These are phyloP conservation scores for Thalassiosira mediterranea DNA, from an alignment of 352 stramenopile genomes.

Conservation along the genomic window DNA sequence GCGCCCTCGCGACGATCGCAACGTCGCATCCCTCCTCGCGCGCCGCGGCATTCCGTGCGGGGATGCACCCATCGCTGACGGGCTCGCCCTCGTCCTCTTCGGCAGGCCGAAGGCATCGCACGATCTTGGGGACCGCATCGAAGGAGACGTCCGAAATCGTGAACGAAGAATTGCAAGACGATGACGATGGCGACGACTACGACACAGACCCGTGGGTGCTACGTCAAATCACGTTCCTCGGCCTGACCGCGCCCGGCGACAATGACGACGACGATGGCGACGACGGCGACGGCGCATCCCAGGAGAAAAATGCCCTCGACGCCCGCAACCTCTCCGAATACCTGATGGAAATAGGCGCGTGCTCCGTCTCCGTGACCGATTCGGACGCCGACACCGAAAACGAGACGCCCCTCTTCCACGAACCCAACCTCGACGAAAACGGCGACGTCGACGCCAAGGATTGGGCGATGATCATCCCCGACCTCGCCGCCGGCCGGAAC, in stretches of 20 bases:
- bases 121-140: neutral
- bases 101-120: too few species aligned
- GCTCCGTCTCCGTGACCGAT: constrained; percentile 72
- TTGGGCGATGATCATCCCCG: constrained; percentile 16
- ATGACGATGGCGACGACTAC: constrained; percentile 4
- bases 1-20: too few species aligned
- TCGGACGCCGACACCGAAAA: constrained; percentile 53
- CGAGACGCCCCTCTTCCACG: constrained; percentile 70
- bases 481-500: constrained; percentile 28
- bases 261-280: constrained; percentile 10
- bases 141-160: constrained; percentile 12
- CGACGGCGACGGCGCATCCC: neutral
- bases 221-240: constrained; percentile 44
- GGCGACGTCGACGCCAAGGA: neutral
- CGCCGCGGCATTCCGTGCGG: too few species aligned
- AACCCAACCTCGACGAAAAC: constrained; percentile 33
- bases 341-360: constrained; percentile 83
- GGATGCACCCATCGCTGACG: too few species aligned
- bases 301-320: constrained; percentile 9
- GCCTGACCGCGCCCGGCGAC: constrained; percentile 5
- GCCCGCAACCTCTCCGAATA: constrained; percentile 69
- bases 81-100: too few species aligned
- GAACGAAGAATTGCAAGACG: neutral
- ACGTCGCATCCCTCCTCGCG: too few species aligned
- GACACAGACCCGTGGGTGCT: constrained; percentile 18